phyloP scores from a whole-genome alignment of 495 filamentous ascomycete species.

The Talaromyces proteolyticus region DNA sequence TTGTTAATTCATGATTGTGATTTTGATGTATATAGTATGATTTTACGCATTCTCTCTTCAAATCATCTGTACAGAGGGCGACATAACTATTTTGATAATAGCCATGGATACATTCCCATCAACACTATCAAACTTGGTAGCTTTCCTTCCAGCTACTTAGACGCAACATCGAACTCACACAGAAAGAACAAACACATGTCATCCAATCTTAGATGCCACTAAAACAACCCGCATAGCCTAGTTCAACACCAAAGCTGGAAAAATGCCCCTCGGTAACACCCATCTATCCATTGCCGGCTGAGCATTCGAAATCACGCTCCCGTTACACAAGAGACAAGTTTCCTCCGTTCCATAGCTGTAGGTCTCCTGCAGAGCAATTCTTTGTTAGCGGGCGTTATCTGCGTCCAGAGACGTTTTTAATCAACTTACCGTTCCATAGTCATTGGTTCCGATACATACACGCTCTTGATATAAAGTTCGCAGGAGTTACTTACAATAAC shows the following conservation, averaged over 20 bases:
- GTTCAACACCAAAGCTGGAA: slow-evolving; percentile 20
- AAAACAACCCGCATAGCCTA: slow-evolving; percentile 24
- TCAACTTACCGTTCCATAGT: slow-evolving; percentile 25
- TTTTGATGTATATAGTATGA: no score
- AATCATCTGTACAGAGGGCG: no score
- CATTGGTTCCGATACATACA: slow-evolving; percentile 21
- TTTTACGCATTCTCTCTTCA: no score
- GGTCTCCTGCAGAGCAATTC: slow-evolving; percentile 23
- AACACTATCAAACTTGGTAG: no score
- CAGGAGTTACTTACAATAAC: neutral
- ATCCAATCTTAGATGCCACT: no score
- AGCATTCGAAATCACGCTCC: slow-evolving; percentile 25
- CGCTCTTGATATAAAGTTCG: slow-evolving; percentile 14
- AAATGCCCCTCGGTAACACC: slow-evolving; percentile 24
- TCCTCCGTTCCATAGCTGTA: slow-evolving; percentile 21
- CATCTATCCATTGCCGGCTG: slow-evolving; percentile 23
- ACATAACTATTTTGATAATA: no score
- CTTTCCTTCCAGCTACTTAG: no score
- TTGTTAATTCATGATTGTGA: neutral
- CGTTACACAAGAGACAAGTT: slow-evolving; percentile 15
- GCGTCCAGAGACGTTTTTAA: neutral
- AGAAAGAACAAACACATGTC: no score
- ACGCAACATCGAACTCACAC: no score
- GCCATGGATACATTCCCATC: no score
- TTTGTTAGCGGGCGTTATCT: slow-evolving; percentile 2